Evolutionary conservation across 345 rosid genomes (phyloP).

Genomic region (Gossypium sturtianum): DNA sequence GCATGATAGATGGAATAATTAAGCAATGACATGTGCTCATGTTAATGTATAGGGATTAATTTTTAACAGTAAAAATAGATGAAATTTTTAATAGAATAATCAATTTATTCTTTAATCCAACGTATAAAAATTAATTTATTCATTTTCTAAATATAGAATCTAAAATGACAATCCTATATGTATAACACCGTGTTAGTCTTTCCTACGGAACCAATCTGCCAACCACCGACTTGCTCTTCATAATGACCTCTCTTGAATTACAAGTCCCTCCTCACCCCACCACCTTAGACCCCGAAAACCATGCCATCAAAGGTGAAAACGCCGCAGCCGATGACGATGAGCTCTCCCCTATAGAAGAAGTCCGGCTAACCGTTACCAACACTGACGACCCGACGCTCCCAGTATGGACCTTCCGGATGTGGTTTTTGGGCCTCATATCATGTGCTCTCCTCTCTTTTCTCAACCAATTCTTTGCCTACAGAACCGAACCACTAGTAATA

Average conservation of each 20-base stretch:
- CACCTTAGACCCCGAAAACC: neutral
- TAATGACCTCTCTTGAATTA: neutral
- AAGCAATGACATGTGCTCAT: too few relatives aligned
- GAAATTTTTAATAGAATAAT: too few relatives aligned
- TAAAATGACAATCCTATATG: neutral
- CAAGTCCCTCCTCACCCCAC: neutral
- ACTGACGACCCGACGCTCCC: conserved; percentile 23
- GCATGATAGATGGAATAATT: too few relatives aligned
- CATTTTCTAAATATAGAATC: accelerated
- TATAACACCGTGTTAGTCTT: neutral
- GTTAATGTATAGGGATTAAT: too few relatives aligned
- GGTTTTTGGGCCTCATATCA: conserved; percentile 25
- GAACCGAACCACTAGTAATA: conserved; percentile 24
- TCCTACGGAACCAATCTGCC: neutral
- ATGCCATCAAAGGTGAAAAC: neutral
- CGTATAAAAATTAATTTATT: too few relatives aligned
- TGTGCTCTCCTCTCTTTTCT: conserved; percentile 26
- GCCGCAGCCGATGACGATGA: neutral
- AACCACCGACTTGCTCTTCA: neutral
- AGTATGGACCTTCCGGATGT: conserved; percentile 34
- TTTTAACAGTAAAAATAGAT: too few relatives aligned
- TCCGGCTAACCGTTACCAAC: conserved; percentile 23
- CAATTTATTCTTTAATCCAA: too few relatives aligned
- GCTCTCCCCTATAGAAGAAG: conserved; percentile 22
- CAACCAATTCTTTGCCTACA: conserved; percentile 27